Conservation (phyloP, 2,329 filamentous ascomycete species). For the Nemania sp. region DNA sequence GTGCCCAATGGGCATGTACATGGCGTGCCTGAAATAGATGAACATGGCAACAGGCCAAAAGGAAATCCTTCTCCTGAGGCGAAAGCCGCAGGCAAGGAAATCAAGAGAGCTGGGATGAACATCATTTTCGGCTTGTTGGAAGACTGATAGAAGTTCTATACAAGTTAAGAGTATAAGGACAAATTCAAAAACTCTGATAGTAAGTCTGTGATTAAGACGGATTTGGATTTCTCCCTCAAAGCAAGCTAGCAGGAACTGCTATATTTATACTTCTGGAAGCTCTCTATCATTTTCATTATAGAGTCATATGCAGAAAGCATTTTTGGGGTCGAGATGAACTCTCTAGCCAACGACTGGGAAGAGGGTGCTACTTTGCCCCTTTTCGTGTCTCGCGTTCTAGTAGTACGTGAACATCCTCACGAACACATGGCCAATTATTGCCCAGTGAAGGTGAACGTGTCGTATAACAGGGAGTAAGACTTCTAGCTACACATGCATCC, state of each 20-base stretch:
- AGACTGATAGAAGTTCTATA: neutral
- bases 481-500: slow-evolving; percentile 10
- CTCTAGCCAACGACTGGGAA: neutral
- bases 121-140: slow-evolving; percentile 20
- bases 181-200: neutral
- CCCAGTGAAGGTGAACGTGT: slow-evolving; percentile 15
- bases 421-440: neutral
- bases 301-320: too few relatives aligned
- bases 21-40: slow-evolving; percentile 30
- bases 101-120: slow-evolving; percentile 13
- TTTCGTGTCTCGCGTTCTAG: neutral
- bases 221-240: neutral
- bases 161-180: neutral
- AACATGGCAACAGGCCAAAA: slow-evolving; percentile 25
- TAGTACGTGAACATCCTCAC: neutral
- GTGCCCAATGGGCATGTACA: slow-evolving; percentile 33
- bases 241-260: neutral
- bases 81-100: slow-evolving; percentile 15
- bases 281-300: neutral
- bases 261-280: slow-evolving; percentile 21
- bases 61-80: slow-evolving; percentile 1
- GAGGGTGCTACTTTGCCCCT: neutral
- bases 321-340: neutral
- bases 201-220: neutral
- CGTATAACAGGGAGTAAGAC: neutral